These are phyloP conservation scores for Rhodotorula paludigena DNA, from an alignment of 768 basidiomycete genomes.

Conservation along the genomic window DNA sequence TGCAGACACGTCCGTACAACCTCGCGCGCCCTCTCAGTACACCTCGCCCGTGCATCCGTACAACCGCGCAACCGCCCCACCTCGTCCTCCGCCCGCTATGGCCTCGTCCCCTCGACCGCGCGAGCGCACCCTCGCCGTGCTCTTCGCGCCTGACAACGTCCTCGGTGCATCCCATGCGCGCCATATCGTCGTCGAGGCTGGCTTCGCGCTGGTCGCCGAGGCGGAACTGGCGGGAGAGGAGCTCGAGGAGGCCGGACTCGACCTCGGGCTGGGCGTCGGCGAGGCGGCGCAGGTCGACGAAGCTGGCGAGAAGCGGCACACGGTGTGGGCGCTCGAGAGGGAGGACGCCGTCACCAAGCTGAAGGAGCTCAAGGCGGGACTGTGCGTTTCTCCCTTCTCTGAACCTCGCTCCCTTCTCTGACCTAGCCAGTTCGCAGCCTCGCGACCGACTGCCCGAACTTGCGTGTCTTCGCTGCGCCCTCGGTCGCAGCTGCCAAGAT, in stretches of 20 bases:
- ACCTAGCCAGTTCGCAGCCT: neutral
- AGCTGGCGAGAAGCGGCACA: neutral
- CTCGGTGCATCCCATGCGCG: neutral
- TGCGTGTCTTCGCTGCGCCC: constrained; percentile 9
- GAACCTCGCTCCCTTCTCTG: neutral
- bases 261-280: neutral
- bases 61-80: neutral
- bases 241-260: constrained; percentile 31
- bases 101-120: neutral
- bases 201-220: neutral
- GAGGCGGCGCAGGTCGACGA: neutral
- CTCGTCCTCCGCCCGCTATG: neutral
- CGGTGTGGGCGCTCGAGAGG: constrained; percentile 2
- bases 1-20: too few species aligned
- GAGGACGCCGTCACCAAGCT: neutral
- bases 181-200: neutral
- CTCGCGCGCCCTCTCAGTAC: too few species aligned
- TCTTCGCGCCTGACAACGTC: neutral
- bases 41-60: too few species aligned
- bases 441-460: neutral
- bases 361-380: constrained; percentile 1
- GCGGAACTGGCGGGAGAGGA: neutral
- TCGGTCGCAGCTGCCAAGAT: constrained; percentile 1
- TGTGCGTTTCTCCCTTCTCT: neutral
- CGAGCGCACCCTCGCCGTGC: constrained; percentile 18